phyloP scores from a whole-genome alignment of 2,329 filamentous ascomycete genomes.

The Arthroderma uncinatum region DNA sequence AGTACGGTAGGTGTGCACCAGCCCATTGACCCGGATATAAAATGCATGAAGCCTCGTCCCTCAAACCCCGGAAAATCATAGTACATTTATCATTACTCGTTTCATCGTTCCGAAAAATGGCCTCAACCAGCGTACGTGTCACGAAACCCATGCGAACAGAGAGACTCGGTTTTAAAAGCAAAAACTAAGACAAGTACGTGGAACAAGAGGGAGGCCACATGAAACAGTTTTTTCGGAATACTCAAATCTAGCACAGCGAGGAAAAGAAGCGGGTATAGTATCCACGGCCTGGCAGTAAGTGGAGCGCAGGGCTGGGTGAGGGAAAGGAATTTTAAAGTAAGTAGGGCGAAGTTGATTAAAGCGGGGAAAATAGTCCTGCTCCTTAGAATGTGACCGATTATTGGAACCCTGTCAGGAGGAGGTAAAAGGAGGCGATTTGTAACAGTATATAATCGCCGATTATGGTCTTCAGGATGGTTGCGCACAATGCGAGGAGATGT shows the following conservation, averaged over 20 bases:
- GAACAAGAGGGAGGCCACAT: conserved; percentile 33
- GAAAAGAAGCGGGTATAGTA: conserved; percentile 56
- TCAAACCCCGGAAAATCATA: background rate
- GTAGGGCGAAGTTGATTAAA: conserved; percentile 42
- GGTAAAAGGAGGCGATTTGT: conserved; percentile 32
- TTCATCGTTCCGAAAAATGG: background rate
- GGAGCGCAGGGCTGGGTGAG: conserved; percentile 61
- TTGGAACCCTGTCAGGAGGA: conserved; percentile 28
- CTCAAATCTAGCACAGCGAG: conserved; percentile 56
- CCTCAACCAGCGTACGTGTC: background rate
- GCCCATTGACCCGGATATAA: background rate
- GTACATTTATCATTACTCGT: background rate
- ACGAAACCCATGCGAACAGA: background rate
- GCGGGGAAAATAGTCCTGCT: conserved; percentile 17
- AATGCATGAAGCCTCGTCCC: background rate
- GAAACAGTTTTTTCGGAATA: conserved; percentile 26
- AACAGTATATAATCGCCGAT: conserved; percentile 8
- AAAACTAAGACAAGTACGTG: conserved; percentile 39
- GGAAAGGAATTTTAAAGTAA: conserved; percentile 52
- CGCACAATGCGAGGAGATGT: conserved; percentile 1
- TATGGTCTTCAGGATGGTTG: background rate
- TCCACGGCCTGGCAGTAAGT: conserved; percentile 51
- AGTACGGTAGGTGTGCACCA: background rate
- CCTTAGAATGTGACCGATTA: conserved; percentile 19
- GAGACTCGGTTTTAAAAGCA: conserved; percentile 25